phyloP scores from a whole-genome alignment of 495 filamentous ascomycete genomes.

The Antarctomyces pellizariae region DNA sequence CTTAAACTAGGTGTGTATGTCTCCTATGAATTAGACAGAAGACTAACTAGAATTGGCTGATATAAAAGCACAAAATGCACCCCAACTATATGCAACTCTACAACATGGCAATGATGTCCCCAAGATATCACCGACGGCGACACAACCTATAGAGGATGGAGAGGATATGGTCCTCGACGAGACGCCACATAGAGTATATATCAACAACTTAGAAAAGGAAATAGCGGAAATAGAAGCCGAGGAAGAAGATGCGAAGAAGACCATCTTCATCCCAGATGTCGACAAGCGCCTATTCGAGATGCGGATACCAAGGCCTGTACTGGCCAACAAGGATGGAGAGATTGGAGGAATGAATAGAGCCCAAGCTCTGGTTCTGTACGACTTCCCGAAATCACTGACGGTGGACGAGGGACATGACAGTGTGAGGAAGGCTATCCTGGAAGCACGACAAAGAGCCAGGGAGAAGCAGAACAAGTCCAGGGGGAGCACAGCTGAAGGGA shows the following conservation, averaged over 20 bases:
- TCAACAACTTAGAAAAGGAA: constrained; percentile 75
- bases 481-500: too few relatives aligned
- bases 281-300: constrained; percentile 41
- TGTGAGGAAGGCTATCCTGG: constrained; percentile 68
- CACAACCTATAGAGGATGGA: constrained; percentile 12
- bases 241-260: constrained; percentile 25
- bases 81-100: constrained; percentile 33
- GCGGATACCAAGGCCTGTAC: constrained; percentile 42
- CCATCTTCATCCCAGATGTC: constrained; percentile 67
- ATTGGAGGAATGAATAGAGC: constrained; percentile 15
- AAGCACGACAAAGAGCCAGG: constrained; percentile 44
- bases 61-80: constrained; percentile 26
- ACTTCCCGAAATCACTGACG: constrained; percentile 49
- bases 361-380: constrained; percentile 56
- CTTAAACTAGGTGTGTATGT: constrained; percentile 57
- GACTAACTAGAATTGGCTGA: too few relatives aligned
- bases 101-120: constrained; percentile 1
- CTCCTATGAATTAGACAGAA: too few relatives aligned
- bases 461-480: constrained; percentile 24
- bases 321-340: constrained; percentile 25
- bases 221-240: constrained; percentile 33
- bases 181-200: constrained; percentile 66
- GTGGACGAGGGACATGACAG: constrained; percentile 56
- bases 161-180: constrained; percentile 76
- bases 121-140: constrained; percentile 1